A percentile compares a stretch with the other conserved stretches of the same genome.
Evolutionary conservation across 2,329 filamentous ascomycete species (phyloP).

Genomic region (Decorospora gaudefroyi): DNA sequence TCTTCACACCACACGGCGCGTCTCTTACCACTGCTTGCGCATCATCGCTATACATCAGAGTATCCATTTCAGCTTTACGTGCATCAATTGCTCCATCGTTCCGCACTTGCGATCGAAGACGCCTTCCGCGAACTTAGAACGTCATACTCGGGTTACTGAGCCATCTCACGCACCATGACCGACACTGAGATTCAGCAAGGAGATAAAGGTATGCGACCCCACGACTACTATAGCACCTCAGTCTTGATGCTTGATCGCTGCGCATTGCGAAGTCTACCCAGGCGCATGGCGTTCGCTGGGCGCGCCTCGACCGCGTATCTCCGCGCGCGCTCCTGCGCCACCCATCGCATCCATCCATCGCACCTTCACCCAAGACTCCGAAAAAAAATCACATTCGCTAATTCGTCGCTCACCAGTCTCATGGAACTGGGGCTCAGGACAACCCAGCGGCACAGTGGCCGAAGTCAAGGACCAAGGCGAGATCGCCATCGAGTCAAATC

Average conservation of each 20-base stretch:
- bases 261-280: not conserved
- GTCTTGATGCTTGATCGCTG: not conserved
- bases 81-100: conserved; percentile 31
- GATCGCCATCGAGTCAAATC: conserved; percentile 63
- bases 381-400: conserved; percentile 4
- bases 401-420: conserved; percentile 55
- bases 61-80: conserved; percentile 21
- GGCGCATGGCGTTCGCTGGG: conserved; percentile 8
- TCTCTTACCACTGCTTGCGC: conserved; percentile 28
- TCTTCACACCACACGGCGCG: conserved; percentile 26
- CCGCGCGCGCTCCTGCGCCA: conserved; percentile 13
- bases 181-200: conserved; percentile 44
- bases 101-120: conserved; percentile 27
- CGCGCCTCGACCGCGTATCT: conserved; percentile 6
- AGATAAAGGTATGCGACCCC: conserved; percentile 42
- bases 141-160: conserved; percentile 33
- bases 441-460: conserved; percentile 61
- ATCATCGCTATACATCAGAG: conserved; percentile 25
- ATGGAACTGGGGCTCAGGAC: conserved; percentile 63
- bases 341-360: conserved; percentile 21
- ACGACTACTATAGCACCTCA: not conserved
- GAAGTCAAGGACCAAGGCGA: conserved; percentile 64
- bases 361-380: conserved; percentile 29
- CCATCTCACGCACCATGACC: conserved; percentile 36
- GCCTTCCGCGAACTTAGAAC: conserved; percentile 33